Conservation (phyloP, 148 eudicot genomes). For the Heliamphora exappendiculata region DNA sequence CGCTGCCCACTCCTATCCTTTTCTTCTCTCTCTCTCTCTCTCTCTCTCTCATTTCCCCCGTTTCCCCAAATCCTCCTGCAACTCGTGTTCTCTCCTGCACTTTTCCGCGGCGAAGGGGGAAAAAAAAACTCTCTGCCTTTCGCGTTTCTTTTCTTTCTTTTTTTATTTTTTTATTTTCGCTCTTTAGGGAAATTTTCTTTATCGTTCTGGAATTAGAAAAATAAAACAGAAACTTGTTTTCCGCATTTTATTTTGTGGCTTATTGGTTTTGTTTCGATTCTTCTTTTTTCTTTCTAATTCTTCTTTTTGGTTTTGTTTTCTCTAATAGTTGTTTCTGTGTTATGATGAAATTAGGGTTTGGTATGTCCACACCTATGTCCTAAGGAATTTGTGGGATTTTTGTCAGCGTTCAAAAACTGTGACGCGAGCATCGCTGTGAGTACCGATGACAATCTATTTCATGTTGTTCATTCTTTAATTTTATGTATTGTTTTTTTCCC, state of each 20-base stretch:
- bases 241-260: not conserved
- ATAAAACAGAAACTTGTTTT: not conserved
- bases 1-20: too few species aligned
- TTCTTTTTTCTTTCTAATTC: not conserved
- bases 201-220: not conserved
- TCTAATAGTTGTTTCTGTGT: conserved; percentile 28
- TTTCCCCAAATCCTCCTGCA: too few species aligned
- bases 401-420: conserved; percentile 7
- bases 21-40: not conserved
- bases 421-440: conserved; percentile 16
- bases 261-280: not conserved
- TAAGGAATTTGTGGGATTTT: not conserved
- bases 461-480: not conserved
- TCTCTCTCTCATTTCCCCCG: not conserved
- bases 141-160: not conserved
- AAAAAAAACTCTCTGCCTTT: not conserved
- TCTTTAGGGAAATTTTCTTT: conserved; percentile 3
- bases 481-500: not conserved
- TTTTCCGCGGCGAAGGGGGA: not conserved
- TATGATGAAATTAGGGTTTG: conserved; percentile 32
- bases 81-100: not conserved
- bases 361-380: not conserved
- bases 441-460: not conserved
- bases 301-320: not conserved
- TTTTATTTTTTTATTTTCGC: too few species aligned